Evolutionary conservation across 805 yeast species (phyloP), one percentile per base, ranked within the genome.

Genomic region (Grigorovia humatica): DNA sequence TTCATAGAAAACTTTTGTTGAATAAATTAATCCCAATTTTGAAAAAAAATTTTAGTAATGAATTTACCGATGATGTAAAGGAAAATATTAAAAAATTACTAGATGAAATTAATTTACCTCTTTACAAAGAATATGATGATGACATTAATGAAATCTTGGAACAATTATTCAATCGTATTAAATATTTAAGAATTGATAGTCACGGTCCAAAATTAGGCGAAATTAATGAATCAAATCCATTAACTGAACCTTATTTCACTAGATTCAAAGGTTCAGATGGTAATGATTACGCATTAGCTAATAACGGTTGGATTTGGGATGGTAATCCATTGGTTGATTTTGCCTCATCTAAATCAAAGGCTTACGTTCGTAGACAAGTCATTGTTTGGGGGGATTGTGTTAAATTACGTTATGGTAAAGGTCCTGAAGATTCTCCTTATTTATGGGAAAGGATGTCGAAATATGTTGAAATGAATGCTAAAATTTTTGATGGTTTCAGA

Each of bases 241-340:
- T 91, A 42, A 78, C 86, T 1, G 98, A 91, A 67, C 82, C 90
- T 4, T 91, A 91, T 67, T 91, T 93, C 66, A 88, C 97, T 1
- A 73, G 89, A 53, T 80, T 90, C 58, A 64, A 58, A 2, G 66
- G 69, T 0, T 63, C 63, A 2, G 72, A 73, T 47, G 91, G 89
- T 2, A 73, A 76, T 42, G 70, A 75, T 1, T 83, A 82, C 71
- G 83, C 86, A 9, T 71, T 91, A 53, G 98, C 96, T 3, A 93
- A 93, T 64, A 91, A 93, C 62, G 99, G 99, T 47, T 91, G 98
- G 97, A 88, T 93, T 52, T 91, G 99, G 99, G 90, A 88, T 50
- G 97, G 96, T 11, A 83, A 91, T 58, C 97, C 98, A 1, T 69
- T 90, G 52, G 84, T 88, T 2, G 98, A 91, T 69, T 91, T 91